Base-by-base conservation (phyloP, 352 stramenopile species). In the Globisporangium cederbergense region DNA sequence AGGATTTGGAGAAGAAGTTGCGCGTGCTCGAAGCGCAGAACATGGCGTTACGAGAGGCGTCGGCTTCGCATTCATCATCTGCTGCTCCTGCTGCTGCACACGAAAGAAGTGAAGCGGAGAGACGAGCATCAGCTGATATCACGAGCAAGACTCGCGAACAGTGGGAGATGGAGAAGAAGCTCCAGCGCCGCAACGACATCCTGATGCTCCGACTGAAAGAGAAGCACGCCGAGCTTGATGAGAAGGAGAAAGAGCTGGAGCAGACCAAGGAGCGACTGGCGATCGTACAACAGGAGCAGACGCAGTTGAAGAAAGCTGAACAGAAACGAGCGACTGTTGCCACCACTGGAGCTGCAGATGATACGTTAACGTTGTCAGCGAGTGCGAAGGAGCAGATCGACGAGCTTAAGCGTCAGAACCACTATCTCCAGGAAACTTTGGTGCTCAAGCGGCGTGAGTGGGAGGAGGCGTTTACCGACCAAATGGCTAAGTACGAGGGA, bases 1-100 rank as follows among this genome's bases (percentile, higher is more conserved):
- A 91, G 49, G 75, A 78, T 18, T 57, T 92, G 18, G 80, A 89
- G 58, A 83, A 81, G 64, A 84, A 89, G 58, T 65, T 94, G 28
- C 86, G 89, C 34, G 70, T 95, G 0, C 64, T 94, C 0, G 71
- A 94, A 47, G 86, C 84, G 3, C 83, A 96, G 56, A 96, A 96
- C 43, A 55, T 82, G n/a, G 90, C 86, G n/a, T 47, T 96, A 13
- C 83, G 83, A 8, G 76, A 91, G 25, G 76, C 71, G 9, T 64
- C 64, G 38, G 51, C 30, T 53, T 51, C 69, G 32, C 42, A 50
- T 25, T 47, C 32, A 8, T 13, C 22, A 58, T 4, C 25, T 42
- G 34, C 51, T 28, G 38, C 20, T 36, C 14, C 3, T 46, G 40
- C 11, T 10, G 36, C 40, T 20, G 14, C 2, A 46, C 60, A 63